Conservation (phyloP, 306 rosid genomes). For the Cercis canadensis region DNA sequence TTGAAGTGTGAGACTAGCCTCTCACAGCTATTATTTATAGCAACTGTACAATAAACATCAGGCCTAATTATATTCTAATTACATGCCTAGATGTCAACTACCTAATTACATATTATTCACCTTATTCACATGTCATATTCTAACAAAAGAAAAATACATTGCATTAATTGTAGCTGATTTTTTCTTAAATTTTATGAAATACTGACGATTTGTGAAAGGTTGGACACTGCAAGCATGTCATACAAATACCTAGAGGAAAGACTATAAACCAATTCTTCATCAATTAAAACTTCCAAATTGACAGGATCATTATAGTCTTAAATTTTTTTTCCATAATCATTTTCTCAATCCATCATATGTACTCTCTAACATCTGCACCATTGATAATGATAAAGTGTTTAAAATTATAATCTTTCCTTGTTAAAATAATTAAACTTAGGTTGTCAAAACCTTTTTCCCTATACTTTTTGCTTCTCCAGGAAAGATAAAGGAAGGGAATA, state of each 20-base stretch:
- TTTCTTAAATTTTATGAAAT: no score
- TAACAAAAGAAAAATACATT: neutral
- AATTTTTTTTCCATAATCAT: neutral
- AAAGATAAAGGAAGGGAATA: neutral
- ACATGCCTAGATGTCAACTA: no score
- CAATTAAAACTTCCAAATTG: neutral
- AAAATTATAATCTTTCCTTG: constrained; percentile 20
- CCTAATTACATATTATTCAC: no score
- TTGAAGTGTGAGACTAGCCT: neutral
- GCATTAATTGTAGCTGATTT: neutral
- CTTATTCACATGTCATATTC: no score
- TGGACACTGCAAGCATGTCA: neutral
- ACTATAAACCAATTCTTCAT: neutral
- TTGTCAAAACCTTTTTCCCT: neutral
- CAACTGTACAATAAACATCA: no score
- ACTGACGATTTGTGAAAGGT: neutral
- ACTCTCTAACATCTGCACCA: constrained; percentile 15
- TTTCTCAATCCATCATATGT: neutral
- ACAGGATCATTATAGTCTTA: neutral
- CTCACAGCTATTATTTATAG: no score
- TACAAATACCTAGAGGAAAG: neutral
- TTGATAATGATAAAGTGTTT: constrained; percentile 7
- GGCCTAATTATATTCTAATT: no score
- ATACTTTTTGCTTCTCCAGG: neutral
- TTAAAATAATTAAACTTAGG: constrained; percentile 7